phyloP scores from a whole-genome alignment of 148 eudicot species.

The Heliosperma pusillum region DNA sequence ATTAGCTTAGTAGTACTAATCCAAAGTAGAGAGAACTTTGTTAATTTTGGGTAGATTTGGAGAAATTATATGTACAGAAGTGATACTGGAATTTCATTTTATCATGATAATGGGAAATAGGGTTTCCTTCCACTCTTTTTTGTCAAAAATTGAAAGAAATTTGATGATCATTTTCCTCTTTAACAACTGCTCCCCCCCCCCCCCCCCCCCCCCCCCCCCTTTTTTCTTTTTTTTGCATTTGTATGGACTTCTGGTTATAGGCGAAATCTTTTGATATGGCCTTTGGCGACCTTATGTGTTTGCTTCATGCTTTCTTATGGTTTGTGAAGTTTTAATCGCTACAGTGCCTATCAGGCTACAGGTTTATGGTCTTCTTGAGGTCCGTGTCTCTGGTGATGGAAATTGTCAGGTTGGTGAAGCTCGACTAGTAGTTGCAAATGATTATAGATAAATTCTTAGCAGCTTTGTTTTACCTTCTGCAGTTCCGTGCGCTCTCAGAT shows the following conservation, averaged over 20 bases:
- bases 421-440: not conserved
- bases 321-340: not conserved
- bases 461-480: constrained; percentile 26
- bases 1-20: not conserved
- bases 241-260: not conserved
- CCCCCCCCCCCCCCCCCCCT: no score
- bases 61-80: not conserved
- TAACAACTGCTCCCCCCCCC: not conserved
- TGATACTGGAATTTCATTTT: not conserved
- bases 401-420: constrained; percentile 79
- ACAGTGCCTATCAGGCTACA: constrained; percentile 48
- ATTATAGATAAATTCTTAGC: constrained; percentile 17
- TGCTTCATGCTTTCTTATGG: not conserved
- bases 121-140: not conserved
- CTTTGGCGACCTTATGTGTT: not conserved
- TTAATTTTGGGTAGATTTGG: not conserved
- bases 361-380: constrained; percentile 71
- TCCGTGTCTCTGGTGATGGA: constrained; percentile 88
- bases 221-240: not conserved
- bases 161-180: not conserved
- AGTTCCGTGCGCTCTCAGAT: constrained; percentile 96
- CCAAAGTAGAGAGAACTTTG: not conserved
- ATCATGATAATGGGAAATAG: not conserved
- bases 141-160: not conserved
- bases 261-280: not conserved